Percentiles rank a stretch among this genome's conserved stretches.
phyloP scores from a whole-genome alignment of 768 basidiomycete genomes.

The Daedaleopsis sinensis region DNA sequence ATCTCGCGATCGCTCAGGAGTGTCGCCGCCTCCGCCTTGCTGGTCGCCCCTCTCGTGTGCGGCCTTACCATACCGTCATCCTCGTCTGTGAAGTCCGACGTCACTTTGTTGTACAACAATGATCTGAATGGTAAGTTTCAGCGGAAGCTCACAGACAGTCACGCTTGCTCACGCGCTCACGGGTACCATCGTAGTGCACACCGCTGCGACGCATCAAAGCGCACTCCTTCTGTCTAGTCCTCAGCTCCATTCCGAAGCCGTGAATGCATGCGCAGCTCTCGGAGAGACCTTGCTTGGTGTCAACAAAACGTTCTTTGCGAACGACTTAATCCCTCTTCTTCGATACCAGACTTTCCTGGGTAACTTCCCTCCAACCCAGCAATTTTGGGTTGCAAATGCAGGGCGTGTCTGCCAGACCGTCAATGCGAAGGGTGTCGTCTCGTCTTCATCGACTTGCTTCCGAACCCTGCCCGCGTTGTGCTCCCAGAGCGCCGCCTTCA shows the following conservation, averaged over 20 bases:
- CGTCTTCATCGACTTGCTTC: conserved; percentile 18
- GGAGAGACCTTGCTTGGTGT: conserved; percentile 27
- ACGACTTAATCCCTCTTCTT: conserved; percentile 25
- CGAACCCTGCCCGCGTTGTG: conserved; percentile 26
- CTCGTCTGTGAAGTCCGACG: conserved; percentile 16
- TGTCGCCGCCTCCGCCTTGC: not conserved
- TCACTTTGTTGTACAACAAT: conserved; percentile 30
- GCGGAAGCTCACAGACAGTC: not conserved
- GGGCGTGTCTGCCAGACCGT: conserved; percentile 24
- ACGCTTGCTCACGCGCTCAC: not conserved
- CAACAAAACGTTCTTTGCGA: conserved; percentile 23
- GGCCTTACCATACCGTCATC: conserved; percentile 11
- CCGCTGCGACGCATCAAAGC: conserved; percentile 24
- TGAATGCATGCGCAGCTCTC: conserved; percentile 22
- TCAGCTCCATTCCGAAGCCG: conserved; percentile 15
- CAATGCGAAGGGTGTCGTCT: conserved; percentile 24
- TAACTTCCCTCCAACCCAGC: conserved; percentile 16
- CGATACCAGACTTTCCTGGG: conserved; percentile 27
- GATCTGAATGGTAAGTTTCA: conserved; percentile 25
- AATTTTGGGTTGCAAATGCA: conserved; percentile 25
- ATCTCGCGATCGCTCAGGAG: not conserved
- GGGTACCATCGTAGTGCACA: conserved; percentile 12
- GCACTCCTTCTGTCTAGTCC: conserved; percentile 22
- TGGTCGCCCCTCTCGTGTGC: conserved; percentile 7
- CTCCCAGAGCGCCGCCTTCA: conserved; percentile 25